Evolutionary conservation across 75 land plant genomes (phyloP).

Genomic region (Isoetes taiwanensis): DNA sequence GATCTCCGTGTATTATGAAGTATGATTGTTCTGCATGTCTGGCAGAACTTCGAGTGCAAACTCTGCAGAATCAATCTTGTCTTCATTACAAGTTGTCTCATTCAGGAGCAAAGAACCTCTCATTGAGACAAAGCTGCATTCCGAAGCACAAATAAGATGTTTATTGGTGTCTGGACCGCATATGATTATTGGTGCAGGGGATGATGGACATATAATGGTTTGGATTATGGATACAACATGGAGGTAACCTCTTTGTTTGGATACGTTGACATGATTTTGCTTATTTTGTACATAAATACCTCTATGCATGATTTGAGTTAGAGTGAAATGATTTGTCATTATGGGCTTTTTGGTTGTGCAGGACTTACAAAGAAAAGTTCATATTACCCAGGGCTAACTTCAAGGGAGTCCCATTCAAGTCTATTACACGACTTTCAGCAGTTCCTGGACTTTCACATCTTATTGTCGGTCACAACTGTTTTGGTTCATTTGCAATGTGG

Average conservation of each 20-base stretch:
- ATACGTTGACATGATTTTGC: no score
- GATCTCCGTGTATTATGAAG: no score
- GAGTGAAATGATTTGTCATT: neutral
- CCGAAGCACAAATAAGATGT: neutral
- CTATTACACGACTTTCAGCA: neutral
- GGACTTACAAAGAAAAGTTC: neutral
- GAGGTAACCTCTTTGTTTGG: slow-evolving; percentile 3
- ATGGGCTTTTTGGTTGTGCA: neutral
- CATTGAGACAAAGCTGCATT: neutral
- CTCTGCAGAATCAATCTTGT: no score
- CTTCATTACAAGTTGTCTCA: slow-evolving; percentile 7
- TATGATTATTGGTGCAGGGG: slow-evolving; percentile 10
- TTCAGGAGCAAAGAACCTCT: neutral
- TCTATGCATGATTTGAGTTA: neutral
- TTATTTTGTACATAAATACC: no score
- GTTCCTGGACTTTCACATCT: slow-evolving; percentile 4
- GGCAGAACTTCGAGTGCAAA: no score
- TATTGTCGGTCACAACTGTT: slow-evolving; percentile 7
- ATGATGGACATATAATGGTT: neutral
- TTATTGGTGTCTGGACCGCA: slow-evolving; percentile 8
- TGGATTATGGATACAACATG: slow-evolving; percentile 9
- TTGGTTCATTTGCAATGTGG: slow-evolving; percentile 15
- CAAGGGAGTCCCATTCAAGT: neutral
- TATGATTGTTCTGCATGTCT: no score
- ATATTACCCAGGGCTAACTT: slow-evolving; percentile 3